phyloP scores from a whole-genome alignment of 2,329 filamentous ascomycete species.

The Beauveria medogensis region DNA sequence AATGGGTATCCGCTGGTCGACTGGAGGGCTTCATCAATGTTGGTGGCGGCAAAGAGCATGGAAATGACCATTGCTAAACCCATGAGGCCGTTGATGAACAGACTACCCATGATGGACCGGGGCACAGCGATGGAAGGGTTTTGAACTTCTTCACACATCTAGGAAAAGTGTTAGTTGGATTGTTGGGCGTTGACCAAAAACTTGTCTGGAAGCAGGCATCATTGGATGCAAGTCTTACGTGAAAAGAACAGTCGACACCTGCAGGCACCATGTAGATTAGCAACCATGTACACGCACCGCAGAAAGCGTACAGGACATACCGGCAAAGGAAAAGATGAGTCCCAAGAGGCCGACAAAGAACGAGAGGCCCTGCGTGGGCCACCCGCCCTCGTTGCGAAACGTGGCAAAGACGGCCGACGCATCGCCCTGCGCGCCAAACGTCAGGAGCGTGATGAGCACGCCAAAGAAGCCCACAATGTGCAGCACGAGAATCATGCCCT shows the following conservation, averaged over 20 bases:
- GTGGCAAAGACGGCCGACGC: slow-evolving; percentile 21
- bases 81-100: slow-evolving; percentile 41
- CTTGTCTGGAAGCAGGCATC: no score
- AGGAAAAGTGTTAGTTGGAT: background rate
- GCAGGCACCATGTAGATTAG: background rate
- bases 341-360: slow-evolving; percentile 6
- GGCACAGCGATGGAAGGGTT: slow-evolving; percentile 43
- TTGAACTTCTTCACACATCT: slow-evolving; percentile 38
- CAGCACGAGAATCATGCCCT: slow-evolving; percentile 32
- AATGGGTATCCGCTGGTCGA: slow-evolving; percentile 46
- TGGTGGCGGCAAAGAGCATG: slow-evolving; percentile 44
- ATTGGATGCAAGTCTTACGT: background rate
- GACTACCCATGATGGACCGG: slow-evolving; percentile 38
- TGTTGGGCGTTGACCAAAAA: background rate
- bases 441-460: slow-evolving; percentile 28
- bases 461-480: slow-evolving; percentile 39
- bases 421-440: slow-evolving; percentile 20
- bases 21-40: slow-evolving; percentile 35
- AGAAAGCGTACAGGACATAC: background rate
- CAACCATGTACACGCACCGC: background rate
- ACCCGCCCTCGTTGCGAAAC: slow-evolving; percentile 6
- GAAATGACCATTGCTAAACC: slow-evolving; percentile 51
- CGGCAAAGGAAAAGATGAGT: slow-evolving; percentile 1
- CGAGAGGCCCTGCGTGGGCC: slow-evolving; percentile 7
- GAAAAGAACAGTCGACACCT: slow-evolving; percentile 10